phyloP scores from a whole-genome alignment of 2,329 filamentous ascomycete genomes.

The Rugonectria rugulosa region DNA sequence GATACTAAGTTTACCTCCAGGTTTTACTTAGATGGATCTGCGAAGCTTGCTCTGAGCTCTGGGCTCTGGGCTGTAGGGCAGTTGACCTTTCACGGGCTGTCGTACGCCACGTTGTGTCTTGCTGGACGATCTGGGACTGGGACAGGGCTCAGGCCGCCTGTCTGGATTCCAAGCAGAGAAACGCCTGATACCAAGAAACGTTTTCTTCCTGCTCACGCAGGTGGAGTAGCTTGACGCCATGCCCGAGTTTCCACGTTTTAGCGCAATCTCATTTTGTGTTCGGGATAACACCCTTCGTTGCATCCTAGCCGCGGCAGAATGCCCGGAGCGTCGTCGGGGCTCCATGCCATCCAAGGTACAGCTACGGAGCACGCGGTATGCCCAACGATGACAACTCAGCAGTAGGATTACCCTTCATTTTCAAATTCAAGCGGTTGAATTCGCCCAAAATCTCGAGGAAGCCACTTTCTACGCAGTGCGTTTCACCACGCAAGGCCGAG shows the following conservation, averaged over 20 bases:
- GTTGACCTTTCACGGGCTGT: not conserved
- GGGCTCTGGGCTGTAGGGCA: not conserved
- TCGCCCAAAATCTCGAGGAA: too few relatives aligned
- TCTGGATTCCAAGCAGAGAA: not conserved
- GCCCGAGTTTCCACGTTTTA: conserved; percentile 34
- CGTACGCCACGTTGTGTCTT: not conserved
- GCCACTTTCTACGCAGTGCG: too few relatives aligned
- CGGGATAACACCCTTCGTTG: too few relatives aligned
- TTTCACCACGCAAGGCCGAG: too few relatives aligned
- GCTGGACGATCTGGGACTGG: not conserved
- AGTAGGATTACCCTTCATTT: too few relatives aligned
- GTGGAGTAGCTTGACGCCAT: conserved; percentile 28
- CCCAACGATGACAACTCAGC: too few relatives aligned
- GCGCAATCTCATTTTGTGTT: conserved; percentile 23
- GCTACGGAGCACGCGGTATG: too few relatives aligned
- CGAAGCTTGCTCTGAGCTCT: not conserved
- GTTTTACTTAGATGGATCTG: not conserved
- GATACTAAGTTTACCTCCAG: too few relatives aligned
- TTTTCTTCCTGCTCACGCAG: conserved; percentile 16
- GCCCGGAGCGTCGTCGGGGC: too few relatives aligned
- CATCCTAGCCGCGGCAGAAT: too few relatives aligned
- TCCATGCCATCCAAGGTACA: too few relatives aligned
- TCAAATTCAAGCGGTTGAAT: too few relatives aligned
- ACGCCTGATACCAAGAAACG: not conserved
- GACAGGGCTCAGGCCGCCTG: not conserved